Base-by-base conservation (phyloP, 306 rosid species). In the Quercus dentata region DNA sequence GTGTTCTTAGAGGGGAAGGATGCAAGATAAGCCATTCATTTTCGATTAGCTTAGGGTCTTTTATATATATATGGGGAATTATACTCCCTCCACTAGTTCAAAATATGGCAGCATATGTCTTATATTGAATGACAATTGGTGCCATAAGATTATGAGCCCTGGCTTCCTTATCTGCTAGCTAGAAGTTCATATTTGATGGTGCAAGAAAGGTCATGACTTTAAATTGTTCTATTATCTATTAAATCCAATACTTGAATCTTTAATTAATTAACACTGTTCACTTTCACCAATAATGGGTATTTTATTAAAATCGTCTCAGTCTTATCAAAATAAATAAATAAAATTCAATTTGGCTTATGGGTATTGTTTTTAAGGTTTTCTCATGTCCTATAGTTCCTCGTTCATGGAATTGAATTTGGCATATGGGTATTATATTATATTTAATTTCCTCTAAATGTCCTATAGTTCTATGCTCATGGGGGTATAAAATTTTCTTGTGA, bases 181-280 rank as follows among this genome's bases (percentile, higher is more conserved):
- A 35, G 46, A 41, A 41, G 46, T 49, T 41, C 72, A 70, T 62
- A 30, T 57, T 2, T 33, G 31, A 14, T 56, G 65, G 74, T 79
- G 79, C 80, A 82, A 77, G 87, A 63, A 57, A 76, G 74, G 23
- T 41, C 3, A 41, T 41, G 56, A 69, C 78, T 83, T 82, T 79
- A 54, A 54, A 67, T 73, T 10, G 54, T 3, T 49, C 54, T 49
- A 49, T 49, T 3, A 49, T 49, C 54, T 49, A 49, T 49, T 3
- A 49, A 49, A 57, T 11, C 21, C 14, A 57, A 57, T 9, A 11
- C 15, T 57, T 57, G 63, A 57, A 57, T 57, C 23, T 8, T n/a
- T 56, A 56, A 23, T 23, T 57, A 57, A 15, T 25, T 18, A 57
- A 2, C 63, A 20, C 21, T 3, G 28, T 57, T n/a, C 12, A 57